A percentile compares a stretch with the other conserved stretches of the same genome.
These are phyloP conservation scores for Didymella lethalis DNA, from an alignment of 2,329 filamentous ascomycete genomes.

Conservation along the genomic window DNA sequence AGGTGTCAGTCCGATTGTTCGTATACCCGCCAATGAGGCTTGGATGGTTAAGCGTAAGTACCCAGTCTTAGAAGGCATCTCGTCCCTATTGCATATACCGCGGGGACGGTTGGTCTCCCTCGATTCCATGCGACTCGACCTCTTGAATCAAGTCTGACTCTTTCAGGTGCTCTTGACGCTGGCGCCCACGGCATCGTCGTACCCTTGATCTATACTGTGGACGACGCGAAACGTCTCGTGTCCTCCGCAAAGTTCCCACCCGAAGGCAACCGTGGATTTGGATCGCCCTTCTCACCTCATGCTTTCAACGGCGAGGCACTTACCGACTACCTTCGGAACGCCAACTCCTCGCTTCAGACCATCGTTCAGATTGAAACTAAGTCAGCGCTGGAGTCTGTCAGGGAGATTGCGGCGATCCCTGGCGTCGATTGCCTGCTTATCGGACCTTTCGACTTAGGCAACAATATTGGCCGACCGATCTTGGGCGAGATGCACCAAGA, in stretches of 20 bases:
- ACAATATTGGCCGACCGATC: conserved; percentile 64
- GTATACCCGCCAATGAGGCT: conserved; percentile 64
- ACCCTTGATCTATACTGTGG: conserved; percentile 61
- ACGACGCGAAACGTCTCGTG: conserved; percentile 62
- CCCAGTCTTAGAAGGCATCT: background rate
- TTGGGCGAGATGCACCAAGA: conserved; percentile 59
- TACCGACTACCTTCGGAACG: conserved; percentile 61
- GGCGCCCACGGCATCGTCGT: conserved; percentile 67
- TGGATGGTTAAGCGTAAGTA: conserved; percentile 67
- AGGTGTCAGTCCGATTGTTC: conserved; percentile 55
- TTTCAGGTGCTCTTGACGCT: conserved; percentile 62
- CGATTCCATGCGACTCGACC: background rate
- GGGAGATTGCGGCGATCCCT: conserved; percentile 61
- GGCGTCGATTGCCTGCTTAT: conserved; percentile 63
- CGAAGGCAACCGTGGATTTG: conserved; percentile 62
- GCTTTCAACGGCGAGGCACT: conserved; percentile 53
- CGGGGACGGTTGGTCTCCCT: background rate
- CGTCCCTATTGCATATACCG: background rate
- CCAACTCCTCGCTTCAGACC: conserved; percentile 62
- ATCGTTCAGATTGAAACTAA: conserved; percentile 59
- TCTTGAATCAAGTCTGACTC: background rate
- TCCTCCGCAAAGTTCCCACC: conserved; percentile 65
- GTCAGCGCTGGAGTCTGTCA: conserved; percentile 50
- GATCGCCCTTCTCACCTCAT: conserved; percentile 62
- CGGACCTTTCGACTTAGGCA: conserved; percentile 65